These are phyloP conservation scores for Rhodotorula sp. DNA, from an alignment of 1,284 basidiomycete genomes.

Conservation along the genomic window DNA sequence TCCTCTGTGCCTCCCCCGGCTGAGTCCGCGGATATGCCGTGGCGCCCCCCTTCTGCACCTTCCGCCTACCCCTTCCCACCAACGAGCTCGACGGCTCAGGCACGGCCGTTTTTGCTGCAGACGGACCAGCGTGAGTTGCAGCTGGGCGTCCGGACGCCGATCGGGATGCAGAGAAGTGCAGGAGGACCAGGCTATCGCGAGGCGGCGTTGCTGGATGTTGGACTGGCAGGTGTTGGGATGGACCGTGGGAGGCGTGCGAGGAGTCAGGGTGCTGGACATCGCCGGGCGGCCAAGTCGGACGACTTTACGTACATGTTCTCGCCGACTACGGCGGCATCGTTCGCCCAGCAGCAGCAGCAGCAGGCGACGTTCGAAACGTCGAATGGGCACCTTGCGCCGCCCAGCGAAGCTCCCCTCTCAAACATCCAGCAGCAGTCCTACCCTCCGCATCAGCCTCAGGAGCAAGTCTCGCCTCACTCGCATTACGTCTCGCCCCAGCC, in stretches of 20 bases:
- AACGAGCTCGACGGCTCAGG: neutral
- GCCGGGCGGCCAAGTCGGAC: constrained; percentile 21
- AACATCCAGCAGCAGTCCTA: neutral
- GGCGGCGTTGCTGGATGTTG: constrained; percentile 22
- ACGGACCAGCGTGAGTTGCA: constrained; percentile 11
- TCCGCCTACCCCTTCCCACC: neutral
- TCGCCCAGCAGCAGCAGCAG: constrained; percentile 5
- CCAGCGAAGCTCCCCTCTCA: neutral
- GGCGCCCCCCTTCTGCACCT: constrained; percentile 2
- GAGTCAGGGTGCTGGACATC: constrained; percentile 25
- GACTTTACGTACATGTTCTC: constrained; percentile 25
- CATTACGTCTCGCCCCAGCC: neutral
- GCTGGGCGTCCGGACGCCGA: neutral
- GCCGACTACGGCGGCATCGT: neutral
- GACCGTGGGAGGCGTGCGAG: constrained; percentile 11
- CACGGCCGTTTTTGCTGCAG: neutral
- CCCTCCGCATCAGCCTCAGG: no score
- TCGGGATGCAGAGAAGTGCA: neutral
- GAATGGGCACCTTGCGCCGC: constrained; percentile 20
- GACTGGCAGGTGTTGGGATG: no score
- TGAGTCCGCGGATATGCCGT: neutral
- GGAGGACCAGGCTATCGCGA: constrained; percentile 19
- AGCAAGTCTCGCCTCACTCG: neutral
- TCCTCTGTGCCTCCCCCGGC: constrained; percentile 2
- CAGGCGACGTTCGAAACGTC: neutral